These are phyloP conservation scores for Lactarius deliciosus DNA, from an alignment of 768 basidiomycete species.

Conservation along the genomic window DNA sequence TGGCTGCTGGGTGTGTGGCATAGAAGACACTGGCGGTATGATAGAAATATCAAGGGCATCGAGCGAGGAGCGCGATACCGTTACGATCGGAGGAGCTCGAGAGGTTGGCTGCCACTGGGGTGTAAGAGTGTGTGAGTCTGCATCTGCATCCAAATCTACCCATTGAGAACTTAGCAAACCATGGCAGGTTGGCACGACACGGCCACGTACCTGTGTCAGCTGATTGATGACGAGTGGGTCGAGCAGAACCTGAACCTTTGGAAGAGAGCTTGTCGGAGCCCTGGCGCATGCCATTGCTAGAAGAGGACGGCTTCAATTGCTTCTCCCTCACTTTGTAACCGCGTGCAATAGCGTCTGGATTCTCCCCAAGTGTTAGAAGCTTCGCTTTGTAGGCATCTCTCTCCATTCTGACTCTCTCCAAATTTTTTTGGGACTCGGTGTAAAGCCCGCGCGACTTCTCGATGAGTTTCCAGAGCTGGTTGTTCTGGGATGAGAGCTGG, in stretches of 20 bases:
- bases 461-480: constrained; percentile 92
- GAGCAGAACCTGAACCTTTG: constrained; percentile 28
- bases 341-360: constrained; percentile 43
- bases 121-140: constrained; percentile 21
- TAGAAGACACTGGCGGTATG: not conserved
- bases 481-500: constrained; percentile 74
- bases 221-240: constrained; percentile 32
- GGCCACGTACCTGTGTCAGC: constrained; percentile 38
- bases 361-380: constrained; percentile 43
- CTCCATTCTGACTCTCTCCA: constrained; percentile 80
- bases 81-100: constrained; percentile 15
- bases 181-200: constrained; percentile 7
- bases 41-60: not conserved
- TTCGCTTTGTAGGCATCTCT: constrained; percentile 59
- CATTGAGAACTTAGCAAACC: constrained; percentile 10
- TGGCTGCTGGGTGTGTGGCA: constrained; percentile 8
- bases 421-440: constrained; percentile 75
- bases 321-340: constrained; percentile 36
- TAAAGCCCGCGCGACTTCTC: constrained; percentile 89
- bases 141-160: constrained; percentile 6
- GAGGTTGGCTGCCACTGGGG: constrained; percentile 19
- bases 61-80: constrained; percentile 7
- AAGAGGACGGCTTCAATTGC: constrained; percentile 34
- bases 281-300: constrained; percentile 35
- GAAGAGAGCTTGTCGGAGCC: constrained; percentile 21